Evolutionary conservation across 805 yeast genomes (phyloP).

Genomic region (Blastobotrys parvus): DNA sequence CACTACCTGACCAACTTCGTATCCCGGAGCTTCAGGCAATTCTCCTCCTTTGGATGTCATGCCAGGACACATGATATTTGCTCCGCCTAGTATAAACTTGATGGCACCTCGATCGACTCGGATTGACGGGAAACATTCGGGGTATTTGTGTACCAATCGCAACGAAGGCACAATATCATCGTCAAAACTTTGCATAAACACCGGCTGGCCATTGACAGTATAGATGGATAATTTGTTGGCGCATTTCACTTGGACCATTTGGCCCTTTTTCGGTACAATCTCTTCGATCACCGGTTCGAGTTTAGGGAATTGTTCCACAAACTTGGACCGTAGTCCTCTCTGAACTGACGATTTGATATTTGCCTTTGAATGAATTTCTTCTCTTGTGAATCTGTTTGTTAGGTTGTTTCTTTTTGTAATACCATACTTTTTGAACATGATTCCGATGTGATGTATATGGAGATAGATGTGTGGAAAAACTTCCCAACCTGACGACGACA

Average conservation of each 20-base stretch:
- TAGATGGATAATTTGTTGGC: conserved; percentile 82
- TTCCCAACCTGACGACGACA: too few species aligned
- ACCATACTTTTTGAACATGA: conserved; percentile 18
- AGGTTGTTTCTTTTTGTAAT: neutral
- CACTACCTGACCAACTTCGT: conserved; percentile 63
- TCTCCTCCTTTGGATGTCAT: conserved; percentile 75
- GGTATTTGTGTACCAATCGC: conserved; percentile 38
- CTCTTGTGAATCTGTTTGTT: conserved; percentile 51
- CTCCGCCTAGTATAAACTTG: conserved; percentile 90
- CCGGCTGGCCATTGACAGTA: conserved; percentile 61
- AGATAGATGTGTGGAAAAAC: too few species aligned
- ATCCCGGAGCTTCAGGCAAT: conserved; percentile 63
- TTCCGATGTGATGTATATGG: too few species aligned
- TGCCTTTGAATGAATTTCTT: conserved; percentile 82
- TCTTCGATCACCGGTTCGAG: conserved; percentile 72
- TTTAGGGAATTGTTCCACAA: conserved; percentile 65
- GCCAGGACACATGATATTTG: conserved; percentile 96
- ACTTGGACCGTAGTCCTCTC: conserved; percentile 69
- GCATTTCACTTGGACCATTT: conserved; percentile 71
- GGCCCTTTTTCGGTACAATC: conserved; percentile 81
- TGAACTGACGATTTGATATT: conserved; percentile 93
- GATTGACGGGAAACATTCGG: conserved; percentile 74
- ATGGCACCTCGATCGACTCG: conserved; percentile 95
- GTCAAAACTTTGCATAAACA: conserved; percentile 74
- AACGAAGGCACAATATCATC: conserved; percentile 70